phyloP scores from a whole-genome alignment of 352 stramenopile species.

The Pythium grandisporangium region DNA sequence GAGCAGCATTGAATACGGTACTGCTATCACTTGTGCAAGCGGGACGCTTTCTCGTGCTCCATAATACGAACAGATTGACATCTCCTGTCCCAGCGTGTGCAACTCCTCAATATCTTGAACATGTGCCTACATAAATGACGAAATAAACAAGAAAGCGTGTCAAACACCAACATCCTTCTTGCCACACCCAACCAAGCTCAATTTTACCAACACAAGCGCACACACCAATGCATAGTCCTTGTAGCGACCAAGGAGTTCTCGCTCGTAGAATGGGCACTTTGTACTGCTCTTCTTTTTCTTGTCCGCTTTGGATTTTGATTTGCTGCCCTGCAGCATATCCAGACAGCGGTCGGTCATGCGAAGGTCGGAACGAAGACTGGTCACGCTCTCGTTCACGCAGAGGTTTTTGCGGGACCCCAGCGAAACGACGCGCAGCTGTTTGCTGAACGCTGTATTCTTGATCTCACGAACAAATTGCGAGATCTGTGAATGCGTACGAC shows the following conservation, averaged over 20 bases:
- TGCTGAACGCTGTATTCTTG: constrained; percentile 64
- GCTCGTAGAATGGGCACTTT: constrained; percentile 82
- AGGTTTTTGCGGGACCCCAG: constrained; percentile 82
- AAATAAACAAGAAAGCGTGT: neutral
- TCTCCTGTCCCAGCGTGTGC: constrained; percentile 78
- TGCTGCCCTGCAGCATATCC: constrained; percentile 78
- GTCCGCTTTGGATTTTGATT: constrained; percentile 30
- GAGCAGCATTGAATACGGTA: constrained; percentile 92
- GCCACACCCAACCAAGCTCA: too few species aligned
- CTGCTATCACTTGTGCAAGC: constrained; percentile 83
- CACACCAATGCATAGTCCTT: constrained; percentile 73
- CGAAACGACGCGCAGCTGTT: constrained; percentile 66
- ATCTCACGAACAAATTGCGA: constrained; percentile 86
- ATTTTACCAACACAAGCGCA: too few species aligned
- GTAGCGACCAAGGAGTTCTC: constrained; percentile 57
- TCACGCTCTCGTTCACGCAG: constrained; percentile 70
- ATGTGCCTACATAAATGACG: constrained; percentile 29
- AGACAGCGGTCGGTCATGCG: constrained; percentile 80
- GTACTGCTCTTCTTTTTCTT: constrained; percentile 33
- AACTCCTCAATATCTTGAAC: constrained; percentile 97
- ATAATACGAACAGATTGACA: constrained; percentile 97
- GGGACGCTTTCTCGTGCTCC: constrained; percentile 84
- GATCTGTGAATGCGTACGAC: constrained; percentile 86
- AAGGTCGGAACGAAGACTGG: constrained; percentile 55
- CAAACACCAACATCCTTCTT: neutral